phyloP scores from a whole-genome alignment of 495 filamentous ascomycete genomes.

The Podospora pseudoanserina region DNA sequence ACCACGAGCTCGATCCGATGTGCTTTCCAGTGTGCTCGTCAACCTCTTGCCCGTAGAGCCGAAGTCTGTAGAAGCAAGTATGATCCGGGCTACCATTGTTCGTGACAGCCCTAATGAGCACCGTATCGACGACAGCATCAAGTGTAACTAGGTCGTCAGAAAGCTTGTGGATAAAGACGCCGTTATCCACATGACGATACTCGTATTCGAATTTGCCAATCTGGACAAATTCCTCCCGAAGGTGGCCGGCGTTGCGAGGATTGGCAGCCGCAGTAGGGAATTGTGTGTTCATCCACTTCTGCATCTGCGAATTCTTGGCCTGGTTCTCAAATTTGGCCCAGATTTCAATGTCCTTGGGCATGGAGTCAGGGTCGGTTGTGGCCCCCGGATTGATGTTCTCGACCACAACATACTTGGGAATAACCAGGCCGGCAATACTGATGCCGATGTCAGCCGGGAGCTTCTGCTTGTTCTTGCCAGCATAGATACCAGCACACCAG shows the following conservation, averaged over 20 bases:
- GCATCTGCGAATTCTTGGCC: not conserved
- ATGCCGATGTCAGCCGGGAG: conserved; percentile 45
- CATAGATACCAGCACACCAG: conserved; percentile 52
- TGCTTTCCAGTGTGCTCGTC: not conserved
- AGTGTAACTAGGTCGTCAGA: conserved; percentile 37
- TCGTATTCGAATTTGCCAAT: conserved; percentile 54
- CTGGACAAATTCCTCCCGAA: conserved; percentile 43
- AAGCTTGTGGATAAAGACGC: conserved; percentile 50
- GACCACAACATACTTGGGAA: conserved; percentile 55
- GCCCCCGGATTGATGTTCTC: conserved; percentile 58
- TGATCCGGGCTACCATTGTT: conserved; percentile 53
- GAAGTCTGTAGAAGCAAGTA: conserved; percentile 61
- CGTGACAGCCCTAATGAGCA: conserved; percentile 49
- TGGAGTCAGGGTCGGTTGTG: conserved; percentile 51
- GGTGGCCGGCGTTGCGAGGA: conserved; percentile 33
- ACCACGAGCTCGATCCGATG: not conserved
- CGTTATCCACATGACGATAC: conserved; percentile 37
- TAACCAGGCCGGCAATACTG: conserved; percentile 42
- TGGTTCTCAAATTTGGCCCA: conserved; percentile 47
- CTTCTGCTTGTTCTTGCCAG: conserved; percentile 25
- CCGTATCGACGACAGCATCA: conserved; percentile 34
- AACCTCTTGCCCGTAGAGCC: conserved; percentile 48
- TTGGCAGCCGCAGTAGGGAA: conserved; percentile 19
- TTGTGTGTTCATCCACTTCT: not conserved
- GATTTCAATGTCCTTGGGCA: conserved; percentile 59